Evolutionary conservation across 441 rosid species (phyloP).

Genomic region (Euphorbia corollata): DNA sequence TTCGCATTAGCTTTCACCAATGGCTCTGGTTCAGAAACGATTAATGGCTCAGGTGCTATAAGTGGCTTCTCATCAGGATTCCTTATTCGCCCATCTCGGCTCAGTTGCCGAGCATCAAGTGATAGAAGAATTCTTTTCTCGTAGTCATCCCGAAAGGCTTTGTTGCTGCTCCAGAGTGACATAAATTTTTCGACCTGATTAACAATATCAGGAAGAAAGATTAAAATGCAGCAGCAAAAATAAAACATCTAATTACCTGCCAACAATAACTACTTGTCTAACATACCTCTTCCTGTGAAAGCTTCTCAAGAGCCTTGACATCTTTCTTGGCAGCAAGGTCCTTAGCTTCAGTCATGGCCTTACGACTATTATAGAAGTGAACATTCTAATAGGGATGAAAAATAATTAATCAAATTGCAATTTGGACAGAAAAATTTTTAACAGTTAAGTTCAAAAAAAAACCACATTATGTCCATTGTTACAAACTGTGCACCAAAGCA

Average conservation of each 20-base stretch:
- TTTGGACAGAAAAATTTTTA: neutral
- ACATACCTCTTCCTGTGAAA: constrained; percentile 41
- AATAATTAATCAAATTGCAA: neutral
- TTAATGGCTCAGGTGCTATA: constrained; percentile 26
- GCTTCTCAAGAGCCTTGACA: constrained; percentile 43
- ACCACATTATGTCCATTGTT: neutral
- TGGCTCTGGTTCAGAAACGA: constrained; percentile 35
- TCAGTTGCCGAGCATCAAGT: constrained; percentile 52
- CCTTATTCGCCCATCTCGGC: constrained; percentile 63
- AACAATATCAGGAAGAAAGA: constrained; percentile 18
- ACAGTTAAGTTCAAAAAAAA: neutral
- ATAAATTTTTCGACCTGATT: constrained; percentile 68
- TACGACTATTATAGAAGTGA: constrained; percentile 35
- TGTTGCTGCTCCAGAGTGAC: constrained; percentile 52
- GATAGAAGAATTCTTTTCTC: constrained; percentile 58
- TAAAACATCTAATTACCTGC: neutral
- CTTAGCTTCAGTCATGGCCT: constrained; percentile 37
- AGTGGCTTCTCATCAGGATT: constrained; percentile 84
- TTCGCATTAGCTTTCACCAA: constrained; percentile 36
- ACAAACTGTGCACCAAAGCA: neutral
- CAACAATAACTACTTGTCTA: constrained; percentile 2
- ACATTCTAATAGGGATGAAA: constrained; percentile 35
- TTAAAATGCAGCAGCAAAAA: constrained; percentile 17
- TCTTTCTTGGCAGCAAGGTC: constrained; percentile 47
- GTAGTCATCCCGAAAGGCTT: constrained; percentile 61